Conservation (phyloP, 257 asterid species). For the Nicotiana tabacum region DNA sequence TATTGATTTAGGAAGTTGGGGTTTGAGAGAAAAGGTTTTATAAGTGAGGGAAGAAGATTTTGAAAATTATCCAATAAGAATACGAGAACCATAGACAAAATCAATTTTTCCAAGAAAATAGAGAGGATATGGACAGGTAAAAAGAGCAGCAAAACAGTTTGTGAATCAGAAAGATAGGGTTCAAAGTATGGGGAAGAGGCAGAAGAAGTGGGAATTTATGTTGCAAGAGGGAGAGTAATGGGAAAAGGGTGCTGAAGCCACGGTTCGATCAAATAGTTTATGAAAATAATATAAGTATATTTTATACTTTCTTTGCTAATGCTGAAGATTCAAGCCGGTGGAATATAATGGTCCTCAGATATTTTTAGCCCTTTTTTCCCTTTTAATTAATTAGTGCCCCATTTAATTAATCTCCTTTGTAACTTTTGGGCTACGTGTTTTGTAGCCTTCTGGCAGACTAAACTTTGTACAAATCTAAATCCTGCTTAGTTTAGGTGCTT, state of each 20-base stretch:
- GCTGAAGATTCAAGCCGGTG: not conserved
- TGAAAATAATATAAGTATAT: not conserved
- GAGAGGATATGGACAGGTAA: not conserved
- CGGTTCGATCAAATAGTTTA: not conserved
- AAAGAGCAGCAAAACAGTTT: not conserved
- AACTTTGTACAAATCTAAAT: too few species aligned
- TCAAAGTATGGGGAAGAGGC: not conserved
- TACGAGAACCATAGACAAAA: not conserved
- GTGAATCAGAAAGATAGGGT: not conserved
- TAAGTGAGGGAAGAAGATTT: not conserved
- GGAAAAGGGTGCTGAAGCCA: not conserved
- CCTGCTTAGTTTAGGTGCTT: not conserved
- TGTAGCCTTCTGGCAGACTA: too few species aligned
- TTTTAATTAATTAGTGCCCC: not conserved
- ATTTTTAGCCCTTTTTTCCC: constrained; percentile 11
- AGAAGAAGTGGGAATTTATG: constrained; percentile 9
- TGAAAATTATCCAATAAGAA: not conserved
- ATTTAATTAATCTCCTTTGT: too few species aligned
- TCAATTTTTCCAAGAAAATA: not conserved
- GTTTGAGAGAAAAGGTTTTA: too few species aligned
- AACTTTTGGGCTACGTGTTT: not conserved
- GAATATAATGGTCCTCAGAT: constrained; percentile 14
- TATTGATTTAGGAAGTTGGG: not conserved
- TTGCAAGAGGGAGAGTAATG: not conserved
- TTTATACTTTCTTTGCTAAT: not conserved